Base-by-base conservation (phyloP, 768 basidiomycete genomes). In the Agaricus blazei region DNA sequence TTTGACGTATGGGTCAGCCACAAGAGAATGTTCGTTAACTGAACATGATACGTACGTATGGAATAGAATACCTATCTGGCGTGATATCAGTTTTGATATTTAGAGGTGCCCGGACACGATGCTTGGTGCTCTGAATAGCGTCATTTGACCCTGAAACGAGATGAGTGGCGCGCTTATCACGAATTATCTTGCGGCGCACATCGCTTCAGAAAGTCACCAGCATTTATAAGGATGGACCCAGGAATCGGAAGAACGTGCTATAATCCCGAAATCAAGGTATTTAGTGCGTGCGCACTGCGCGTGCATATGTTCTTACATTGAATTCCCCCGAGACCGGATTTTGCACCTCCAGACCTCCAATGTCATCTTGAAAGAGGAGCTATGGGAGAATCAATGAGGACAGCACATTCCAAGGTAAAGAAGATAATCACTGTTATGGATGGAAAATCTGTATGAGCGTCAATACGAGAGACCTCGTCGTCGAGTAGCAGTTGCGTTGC, bases 321-420 rank as follows among this genome's bases (percentile, higher is more conserved):
- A 77, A 78, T 42, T 64, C 51, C 1, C 78, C 81, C 4, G 79
- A 74, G 19, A 66, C 61, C 0, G 81, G 81, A 61, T 80, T 75
- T 62, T 85, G 81, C 4, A 85, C 77, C 61, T 87, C 82, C 3
- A 86, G 70, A 0, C 85, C 85, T 5, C 84, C 83, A 2, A 77
- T 72, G 4, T 76, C 70, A 60, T 86, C 83, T 65, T 86, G 84
- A 48, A 85, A 71, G 3, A 87, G 66, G 6, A 84, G 65, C 51
- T 74, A 5, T 6, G 27, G 34, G 7, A 34, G 7, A 8, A 34
- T 34, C 7, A 34, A 34, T 34, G 11, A 34, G 34, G 11, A 8
- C 11, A 8, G 3, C 34, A 2, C 7, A 34, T 3, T 8, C 8
- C 4, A 11, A 34, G 11, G 7, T 34, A 8, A 34, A 9, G 40